A percentile compares a stretch with the other conserved stretches of the same genome.
Evolutionary conservation across 2,329 filamentous ascomycete species (phyloP).

Genomic region (Hymenoscyphus albidus): DNA sequence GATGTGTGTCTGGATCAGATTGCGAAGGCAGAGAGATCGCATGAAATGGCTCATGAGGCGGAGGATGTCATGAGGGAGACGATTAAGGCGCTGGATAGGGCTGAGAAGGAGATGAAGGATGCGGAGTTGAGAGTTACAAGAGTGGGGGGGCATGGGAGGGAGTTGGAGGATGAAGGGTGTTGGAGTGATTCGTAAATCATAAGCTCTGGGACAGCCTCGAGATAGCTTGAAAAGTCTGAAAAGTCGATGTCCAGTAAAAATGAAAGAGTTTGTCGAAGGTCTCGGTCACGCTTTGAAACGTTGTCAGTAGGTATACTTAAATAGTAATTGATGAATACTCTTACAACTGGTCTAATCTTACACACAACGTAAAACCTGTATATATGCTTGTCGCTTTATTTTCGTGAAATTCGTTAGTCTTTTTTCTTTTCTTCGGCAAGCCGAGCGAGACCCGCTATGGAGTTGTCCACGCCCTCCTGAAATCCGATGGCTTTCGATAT

Average conservation of each 20-base stretch:
- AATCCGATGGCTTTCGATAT: constrained; percentile 55
- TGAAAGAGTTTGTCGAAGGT: background rate
- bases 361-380: constrained; percentile 1
- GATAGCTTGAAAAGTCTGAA: background rate
- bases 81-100: background rate
- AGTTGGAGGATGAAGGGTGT: background rate
- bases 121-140: background rate
- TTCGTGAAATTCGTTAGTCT: background rate
- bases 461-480: constrained; percentile 48
- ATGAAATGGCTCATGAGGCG: background rate
- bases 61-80: background rate
- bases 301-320: background rate
- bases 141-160: background rate
- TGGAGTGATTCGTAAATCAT: background rate
- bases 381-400: background rate
- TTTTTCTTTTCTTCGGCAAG: constrained; percentile 7
- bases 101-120: background rate
- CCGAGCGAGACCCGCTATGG: constrained; percentile 47
- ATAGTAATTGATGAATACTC: background rate
- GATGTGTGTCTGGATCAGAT: background rate
- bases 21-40: background rate
- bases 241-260: background rate
- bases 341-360: background rate
- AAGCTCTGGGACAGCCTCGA: background rate
- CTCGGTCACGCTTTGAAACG: background rate